Percentiles rank a stretch among this genome's conserved stretches.
Evolutionary conservation across 1,139 yeast species (phyloP).

Genomic region (Yamadazyma triangularis): DNA sequence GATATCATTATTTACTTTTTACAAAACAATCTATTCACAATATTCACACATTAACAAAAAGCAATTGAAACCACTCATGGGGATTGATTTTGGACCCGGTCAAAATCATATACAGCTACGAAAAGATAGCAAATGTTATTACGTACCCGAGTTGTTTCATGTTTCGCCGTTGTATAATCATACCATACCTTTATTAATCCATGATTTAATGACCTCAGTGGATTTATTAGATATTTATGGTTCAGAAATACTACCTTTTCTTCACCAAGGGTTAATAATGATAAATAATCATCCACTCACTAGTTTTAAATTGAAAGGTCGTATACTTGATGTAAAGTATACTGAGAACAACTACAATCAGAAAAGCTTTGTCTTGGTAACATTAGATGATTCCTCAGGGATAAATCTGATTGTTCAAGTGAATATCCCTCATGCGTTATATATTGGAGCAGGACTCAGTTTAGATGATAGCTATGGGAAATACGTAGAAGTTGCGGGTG

Average conservation of each 20-base stretch:
- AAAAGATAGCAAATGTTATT: conserved; percentile 7
- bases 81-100: conserved; percentile 16
- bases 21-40: too few species aligned
- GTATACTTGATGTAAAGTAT: conserved; percentile 8
- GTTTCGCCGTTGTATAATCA: conserved; percentile 7
- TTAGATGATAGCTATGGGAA: conserved; percentile 10
- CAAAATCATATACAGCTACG: conserved; percentile 14
- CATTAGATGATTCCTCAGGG: conserved; percentile 16
- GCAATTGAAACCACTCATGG: too few species aligned
- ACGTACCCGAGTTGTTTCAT: conserved; percentile 16
- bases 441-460: conserved; percentile 8
- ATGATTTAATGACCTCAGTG: conserved; percentile 10
- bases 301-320: conserved; percentile 10
- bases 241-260: conserved; percentile 4
- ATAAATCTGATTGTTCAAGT: conserved; percentile 10
- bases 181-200: conserved; percentile 11
- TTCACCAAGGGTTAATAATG: conserved; percentile 7
- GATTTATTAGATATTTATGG: conserved; percentile 12
- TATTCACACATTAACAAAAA: too few species aligned
- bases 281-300: conserved; percentile 15
- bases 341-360: conserved; percentile 6
- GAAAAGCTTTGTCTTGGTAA: conserved; percentile 8
- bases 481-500: conserved; percentile 9
- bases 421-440: conserved; percentile 4
- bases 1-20: too few species aligned